Evolutionary conservation across 768 basidiomycete genomes (phyloP).

Genomic region (Bullera alba): DNA sequence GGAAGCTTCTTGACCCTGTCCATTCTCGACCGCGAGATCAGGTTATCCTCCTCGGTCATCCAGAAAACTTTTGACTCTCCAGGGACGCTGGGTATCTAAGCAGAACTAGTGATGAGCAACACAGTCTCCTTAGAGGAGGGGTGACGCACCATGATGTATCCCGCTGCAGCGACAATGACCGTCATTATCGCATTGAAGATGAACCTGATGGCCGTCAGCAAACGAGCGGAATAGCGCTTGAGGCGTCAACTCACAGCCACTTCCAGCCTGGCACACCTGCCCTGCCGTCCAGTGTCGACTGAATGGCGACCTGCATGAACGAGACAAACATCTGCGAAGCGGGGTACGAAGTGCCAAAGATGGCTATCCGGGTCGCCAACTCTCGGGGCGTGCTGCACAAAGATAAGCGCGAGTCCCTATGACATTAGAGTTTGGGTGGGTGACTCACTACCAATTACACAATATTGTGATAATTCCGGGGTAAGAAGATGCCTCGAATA

Average conservation of each 20-base stretch:
- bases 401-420: background rate
- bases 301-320: constrained; percentile 18
- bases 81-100: constrained; percentile 14
- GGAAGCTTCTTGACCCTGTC: constrained; percentile 13
- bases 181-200: constrained; percentile 20
- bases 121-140: background rate
- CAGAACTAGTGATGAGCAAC: background rate
- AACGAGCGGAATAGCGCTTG: constrained; percentile 1
- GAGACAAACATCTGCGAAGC: background rate
- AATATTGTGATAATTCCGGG: constrained; percentile 15
- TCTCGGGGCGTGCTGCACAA: constrained; percentile 6
- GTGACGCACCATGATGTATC: constrained; percentile 8
- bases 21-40: constrained; percentile 16
- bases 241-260: constrained; percentile 17
- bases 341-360: background rate
- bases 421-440: background rate
- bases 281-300: constrained; percentile 12
- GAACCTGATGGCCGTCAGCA: background rate
- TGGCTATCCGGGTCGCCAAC: constrained; percentile 17
- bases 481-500: constrained; percentile 22
- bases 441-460: constrained; percentile 10
- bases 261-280: constrained; percentile 15
- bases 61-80: constrained; percentile 18
- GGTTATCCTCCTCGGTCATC: constrained; percentile 18
- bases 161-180: constrained; percentile 17